Base-by-base conservation (phyloP, 2,329 filamentous ascomycete species). In the Parastagonospora nodorum region DNA sequence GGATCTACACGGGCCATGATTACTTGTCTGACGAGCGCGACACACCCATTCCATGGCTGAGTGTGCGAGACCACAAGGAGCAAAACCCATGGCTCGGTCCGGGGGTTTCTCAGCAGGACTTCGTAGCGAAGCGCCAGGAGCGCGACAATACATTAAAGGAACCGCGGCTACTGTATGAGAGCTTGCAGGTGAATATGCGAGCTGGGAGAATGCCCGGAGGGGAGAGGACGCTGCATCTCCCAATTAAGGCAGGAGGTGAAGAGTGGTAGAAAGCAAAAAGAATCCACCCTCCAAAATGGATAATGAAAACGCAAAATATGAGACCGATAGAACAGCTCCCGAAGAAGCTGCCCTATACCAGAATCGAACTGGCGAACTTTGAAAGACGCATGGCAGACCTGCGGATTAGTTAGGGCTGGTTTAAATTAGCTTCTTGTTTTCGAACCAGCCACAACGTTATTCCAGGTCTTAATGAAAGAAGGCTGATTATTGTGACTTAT, bases 131-230 rank as follows among this genome's bases (percentile, higher is more conserved):
- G 60, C 63, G 74, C 4, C 52, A 33, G n/a, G 55, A 71, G 33
- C 55, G 69, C 6, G 75, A 77, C 55, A 40, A 39, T 6, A 50
- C 15, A 0, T 44, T 77, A 30, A 52, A 48, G 5, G 69, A 64
- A 29, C 75, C 74, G 2, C 68, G 55, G 32, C 46, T 77, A 48
- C 44, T 77, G 30, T 66, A 75, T 48, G 72, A 67, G 38, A 67
- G 72, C 2, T 48, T 77, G 59, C 74, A 77, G 57, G 53, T 76
- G 7, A 77, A 77, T 48, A 63, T 76, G 33, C 67, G 73, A n/a
- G 74, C 63, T 0, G 74, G 73, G 1, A 58, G 61, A 28, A 58
- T 76, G 35, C 74, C 75, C 5, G 33, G 19, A 5, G 51, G 54
- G 7, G 31, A 45, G 29, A 38, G 51, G 9, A 37, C 50, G 36